Evolutionary conservation across 2,329 filamentous ascomycete species (phyloP).

Genomic region (Aspergillus intermedius): DNA sequence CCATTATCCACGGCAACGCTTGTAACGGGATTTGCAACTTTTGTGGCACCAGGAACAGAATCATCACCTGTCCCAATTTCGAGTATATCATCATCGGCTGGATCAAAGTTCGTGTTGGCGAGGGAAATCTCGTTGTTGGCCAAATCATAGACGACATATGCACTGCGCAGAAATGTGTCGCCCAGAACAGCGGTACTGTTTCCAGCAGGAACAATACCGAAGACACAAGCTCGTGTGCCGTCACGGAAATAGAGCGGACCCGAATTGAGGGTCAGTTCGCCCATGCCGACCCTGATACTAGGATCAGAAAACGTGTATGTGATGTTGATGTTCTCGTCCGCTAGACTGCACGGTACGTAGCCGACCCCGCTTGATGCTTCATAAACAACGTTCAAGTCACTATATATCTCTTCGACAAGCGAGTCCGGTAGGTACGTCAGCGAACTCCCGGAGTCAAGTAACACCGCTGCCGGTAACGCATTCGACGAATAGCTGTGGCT

Average conservation of each 20-base stretch:
- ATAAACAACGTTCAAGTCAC: conserved; percentile 54
- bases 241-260: conserved; percentile 34
- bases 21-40: conserved; percentile 47
- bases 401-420: conserved; percentile 45
- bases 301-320: conserved; percentile 53
- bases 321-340: conserved; percentile 44
- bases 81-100: conserved; percentile 42
- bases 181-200: conserved; percentile 48
- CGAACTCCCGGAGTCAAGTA: conserved; percentile 35
- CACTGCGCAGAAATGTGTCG: conserved; percentile 57
- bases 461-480: conserved; percentile 34
- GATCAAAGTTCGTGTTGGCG: conserved; percentile 56
- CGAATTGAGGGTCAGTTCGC: conserved; percentile 51
- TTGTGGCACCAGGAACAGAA: conserved; percentile 48
- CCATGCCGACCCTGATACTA: conserved; percentile 49
- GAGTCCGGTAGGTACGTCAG: conserved; percentile 34
- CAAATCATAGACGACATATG: conserved; percentile 59
- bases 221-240: conserved; percentile 34
- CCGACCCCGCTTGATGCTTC: conserved; percentile 48
- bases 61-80: conserved; percentile 48
- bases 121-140: conserved; percentile 55
- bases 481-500: conserved; percentile 26
- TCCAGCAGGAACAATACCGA: conserved; percentile 47
- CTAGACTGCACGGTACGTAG: conserved; percentile 49
- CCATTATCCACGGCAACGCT: conserved; percentile 33